Percentiles rank a stretch among this genome's conserved stretches.
Evolutionary conservation across 805 yeast species (phyloP).

Genomic region (Limtongia smithiae): DNA sequence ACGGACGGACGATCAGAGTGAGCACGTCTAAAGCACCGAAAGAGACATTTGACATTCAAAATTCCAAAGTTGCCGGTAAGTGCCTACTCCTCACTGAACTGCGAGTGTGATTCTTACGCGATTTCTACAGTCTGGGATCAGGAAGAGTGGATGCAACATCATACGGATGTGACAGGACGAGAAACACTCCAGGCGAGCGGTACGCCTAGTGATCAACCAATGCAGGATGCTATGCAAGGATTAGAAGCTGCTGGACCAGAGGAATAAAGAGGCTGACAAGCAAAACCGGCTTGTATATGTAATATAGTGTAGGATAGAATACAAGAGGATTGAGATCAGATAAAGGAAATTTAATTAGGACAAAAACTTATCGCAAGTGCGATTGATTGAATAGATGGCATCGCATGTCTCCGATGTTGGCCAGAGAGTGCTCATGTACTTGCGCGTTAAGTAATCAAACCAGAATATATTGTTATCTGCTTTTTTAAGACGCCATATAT

Average conservation of each 20-base stretch:
- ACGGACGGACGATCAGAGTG: slow-evolving; percentile 33
- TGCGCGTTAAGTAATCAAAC: no score
- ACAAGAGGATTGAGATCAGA: no score
- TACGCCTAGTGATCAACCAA: not conserved
- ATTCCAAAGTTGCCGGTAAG: slow-evolving; percentile 23
- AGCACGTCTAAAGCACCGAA: slow-evolving; percentile 24
- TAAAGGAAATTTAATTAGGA: no score
- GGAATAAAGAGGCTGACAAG: no score
- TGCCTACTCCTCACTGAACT: not conserved
- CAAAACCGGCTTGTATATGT: no score
- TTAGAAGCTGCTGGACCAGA: slow-evolving; percentile 16
- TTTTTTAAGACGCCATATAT: no score
- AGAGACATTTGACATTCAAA: slow-evolving; percentile 16
- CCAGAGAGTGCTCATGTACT: no score
- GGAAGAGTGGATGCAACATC: slow-evolving; percentile 22
- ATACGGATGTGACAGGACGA: slow-evolving; percentile 19
- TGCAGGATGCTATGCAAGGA: slow-evolving; percentile 17
- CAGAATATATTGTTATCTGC: no score
- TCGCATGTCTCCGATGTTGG: no score
- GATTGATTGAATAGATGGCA: no score
- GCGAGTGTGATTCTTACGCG: not conserved
- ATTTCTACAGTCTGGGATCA: slow-evolving; percentile 23
- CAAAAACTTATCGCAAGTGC: no score
- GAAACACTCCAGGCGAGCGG: slow-evolving; percentile 1
- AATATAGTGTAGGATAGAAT: no score